Evolutionary conservation across 768 basidiomycete species (phyloP).

Genomic region (Naganishia vaughanmartiniae): DNA sequence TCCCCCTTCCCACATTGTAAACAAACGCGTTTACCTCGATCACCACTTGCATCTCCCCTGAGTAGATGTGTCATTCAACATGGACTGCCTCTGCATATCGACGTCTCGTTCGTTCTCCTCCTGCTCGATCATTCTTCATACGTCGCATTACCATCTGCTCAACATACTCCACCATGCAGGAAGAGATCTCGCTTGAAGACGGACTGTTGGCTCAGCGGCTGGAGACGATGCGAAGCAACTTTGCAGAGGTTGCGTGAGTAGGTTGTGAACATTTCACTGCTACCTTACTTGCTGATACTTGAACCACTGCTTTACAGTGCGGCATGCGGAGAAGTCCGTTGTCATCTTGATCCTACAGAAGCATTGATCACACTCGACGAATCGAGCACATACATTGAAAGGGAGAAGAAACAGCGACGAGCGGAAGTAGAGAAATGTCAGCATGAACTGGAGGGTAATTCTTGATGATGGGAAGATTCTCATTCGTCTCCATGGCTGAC

Average conservation of each 20-base stretch:
- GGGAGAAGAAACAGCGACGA: conserved; percentile 16
- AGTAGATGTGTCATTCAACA: conserved; percentile 24
- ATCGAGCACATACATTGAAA: conserved; percentile 17
- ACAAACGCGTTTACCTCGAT: conserved; percentile 16
- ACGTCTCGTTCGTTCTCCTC: not conserved
- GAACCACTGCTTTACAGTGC: not conserved
- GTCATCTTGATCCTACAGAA: conserved; percentile 14
- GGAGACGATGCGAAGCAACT: conserved; percentile 25
- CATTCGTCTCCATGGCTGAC: too few relatives aligned
- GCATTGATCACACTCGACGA: conserved; percentile 19
- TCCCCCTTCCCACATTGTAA: conserved; percentile 12
- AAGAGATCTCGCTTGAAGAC: conserved; percentile 11
- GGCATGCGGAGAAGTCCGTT: conserved; percentile 14
- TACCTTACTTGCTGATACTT: not conserved
- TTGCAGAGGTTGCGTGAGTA: conserved; percentile 17
- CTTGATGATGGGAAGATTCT: too few relatives aligned
- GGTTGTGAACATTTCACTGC: not conserved
- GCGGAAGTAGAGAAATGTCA: conserved; percentile 22
- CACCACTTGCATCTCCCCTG: too few relatives aligned
- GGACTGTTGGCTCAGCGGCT: conserved; percentile 15
- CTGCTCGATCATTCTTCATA: too few relatives aligned
- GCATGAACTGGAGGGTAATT: conserved; percentile 19
- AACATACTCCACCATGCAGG: not conserved
- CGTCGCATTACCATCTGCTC: too few relatives aligned
- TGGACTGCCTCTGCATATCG: not conserved